Evolutionary conservation across 129 eudicot species (phyloP).

Genomic region (Calendula officinalis): DNA sequence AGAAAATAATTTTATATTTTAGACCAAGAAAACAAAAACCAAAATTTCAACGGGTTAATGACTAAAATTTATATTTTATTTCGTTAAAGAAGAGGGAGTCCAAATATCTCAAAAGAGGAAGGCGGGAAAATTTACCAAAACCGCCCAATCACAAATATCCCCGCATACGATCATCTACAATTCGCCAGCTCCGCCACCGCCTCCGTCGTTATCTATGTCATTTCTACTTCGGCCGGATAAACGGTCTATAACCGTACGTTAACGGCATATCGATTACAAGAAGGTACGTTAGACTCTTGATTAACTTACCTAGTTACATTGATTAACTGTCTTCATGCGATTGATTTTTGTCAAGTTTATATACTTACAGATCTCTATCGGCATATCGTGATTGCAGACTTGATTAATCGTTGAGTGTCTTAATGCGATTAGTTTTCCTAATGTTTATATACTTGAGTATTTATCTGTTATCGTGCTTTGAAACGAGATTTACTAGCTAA

Average conservation of each 20-base stretch:
- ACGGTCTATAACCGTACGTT: neutral
- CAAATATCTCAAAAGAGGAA: neutral
- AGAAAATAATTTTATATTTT: neutral
- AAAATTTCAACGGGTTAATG: neutral
- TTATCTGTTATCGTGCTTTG: neutral
- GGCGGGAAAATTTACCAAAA: conserved; percentile 26
- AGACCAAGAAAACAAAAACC: neutral
- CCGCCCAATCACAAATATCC: neutral
- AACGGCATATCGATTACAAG: neutral
- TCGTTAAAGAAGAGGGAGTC: neutral
- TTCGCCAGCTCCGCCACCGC: neutral
- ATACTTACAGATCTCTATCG: neutral
- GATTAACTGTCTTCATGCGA: neutral
- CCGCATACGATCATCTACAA: neutral
- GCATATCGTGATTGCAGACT: too few species aligned
- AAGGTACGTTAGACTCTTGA: conserved; percentile 24
- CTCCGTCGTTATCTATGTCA: conserved; percentile 1
- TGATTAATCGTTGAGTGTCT: too few species aligned
- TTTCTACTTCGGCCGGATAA: conserved; percentile 3
- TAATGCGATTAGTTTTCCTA: too few species aligned
- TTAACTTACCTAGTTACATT: conserved; percentile 10
- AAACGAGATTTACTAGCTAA: neutral
- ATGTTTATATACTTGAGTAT: too few species aligned
- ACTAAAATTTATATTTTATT: neutral
- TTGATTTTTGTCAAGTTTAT: neutral